A percentile compares a stretch with the other conserved stretches of the same genome.
These are phyloP conservation scores for Stromatinia cepivora DNA, from an alignment of 2,329 filamentous ascomycete species.

Conservation along the genomic window DNA sequence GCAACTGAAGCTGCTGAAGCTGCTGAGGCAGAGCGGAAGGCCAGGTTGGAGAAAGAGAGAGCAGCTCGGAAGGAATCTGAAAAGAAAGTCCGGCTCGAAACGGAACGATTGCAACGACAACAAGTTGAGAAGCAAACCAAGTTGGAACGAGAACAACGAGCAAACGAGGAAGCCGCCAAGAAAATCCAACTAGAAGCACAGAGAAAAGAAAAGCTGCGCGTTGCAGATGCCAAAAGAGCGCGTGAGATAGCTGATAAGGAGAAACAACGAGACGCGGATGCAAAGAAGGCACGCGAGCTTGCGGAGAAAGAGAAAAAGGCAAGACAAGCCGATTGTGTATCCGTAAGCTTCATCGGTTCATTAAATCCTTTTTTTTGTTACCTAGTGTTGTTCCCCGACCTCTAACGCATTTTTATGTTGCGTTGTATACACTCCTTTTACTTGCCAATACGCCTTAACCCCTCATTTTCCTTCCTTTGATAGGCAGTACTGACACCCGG, in stretches of 20 bases:
- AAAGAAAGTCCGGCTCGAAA: conserved; percentile 11
- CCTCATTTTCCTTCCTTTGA: no score
- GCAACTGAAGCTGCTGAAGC: not conserved
- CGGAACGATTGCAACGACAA: conserved; percentile 5
- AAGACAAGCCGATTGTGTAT: conserved; percentile 28
- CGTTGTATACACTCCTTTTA: no score
- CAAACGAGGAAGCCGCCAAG: not conserved
- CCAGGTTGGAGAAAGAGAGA: conserved; percentile 7
- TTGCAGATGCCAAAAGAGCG: conserved; percentile 10
- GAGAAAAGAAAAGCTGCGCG: conserved; percentile 7
- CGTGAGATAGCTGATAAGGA: conserved; percentile 3
- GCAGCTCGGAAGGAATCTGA: conserved; percentile 5
- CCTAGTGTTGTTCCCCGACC: no score
- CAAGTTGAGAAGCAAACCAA: conserved; percentile 1
- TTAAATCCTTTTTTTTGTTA: no score
- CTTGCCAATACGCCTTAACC: no score
- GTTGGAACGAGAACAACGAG: not conserved
- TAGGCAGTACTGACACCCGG: no score
- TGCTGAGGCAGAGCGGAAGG: conserved; percentile 4
- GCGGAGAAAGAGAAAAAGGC: conserved; percentile 18
- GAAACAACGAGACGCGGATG: conserved; percentile 5
- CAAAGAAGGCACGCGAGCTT: conserved; percentile 14
- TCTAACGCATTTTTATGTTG: no score
- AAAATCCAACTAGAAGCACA: conserved; percentile 5
- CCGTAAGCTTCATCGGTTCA: not conserved